Base-by-base conservation (phyloP, 768 basidiomycete species). In the Tulasnella sp. region DNA sequence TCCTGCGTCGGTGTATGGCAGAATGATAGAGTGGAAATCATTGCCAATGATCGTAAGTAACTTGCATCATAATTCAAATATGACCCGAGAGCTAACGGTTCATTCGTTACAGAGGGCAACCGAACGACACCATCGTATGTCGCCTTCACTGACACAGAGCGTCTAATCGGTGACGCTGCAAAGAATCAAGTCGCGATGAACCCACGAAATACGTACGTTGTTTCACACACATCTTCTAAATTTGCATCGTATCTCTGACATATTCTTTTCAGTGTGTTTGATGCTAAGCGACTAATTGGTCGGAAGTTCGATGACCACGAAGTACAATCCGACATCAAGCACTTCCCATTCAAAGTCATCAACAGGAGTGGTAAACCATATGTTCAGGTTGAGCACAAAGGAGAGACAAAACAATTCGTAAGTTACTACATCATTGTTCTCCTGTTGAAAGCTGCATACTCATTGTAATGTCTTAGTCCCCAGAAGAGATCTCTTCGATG, bases 1-100 rank as follows among this genome's bases (percentile, higher is more conserved):
- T 88, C 85, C n/a, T 96, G 92, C 69, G 93, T 96, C 62, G 93
- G 87, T 76, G 92, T 98, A 57, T 98, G 92, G 91, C 88, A 92
- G 76, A 91, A 95, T 63, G 93, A 98, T 73, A 87, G 92, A 65
- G 92, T 95, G 58, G 92, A 95, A 72, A 95, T 95, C 73, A 96
- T 96, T 65, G 85, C 85, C 70, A 89, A 89, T 63, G 85, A 89
- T 69, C 86, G 45, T 46, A 13, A 31, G 45, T 46, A 10, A 10
- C 27, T n/a, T n/a, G n/a, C n/a, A n/a, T n/a, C n/a, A n/a, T n/a
- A n/a, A n/a, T n/a, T n/a, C n/a, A n/a, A 9, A 20, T 42, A 16
- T 40, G 9, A 29, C 39, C 43, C 3, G 28, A 12, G 5, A 32
- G 12, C 43, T 45, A n/a, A n/a, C n/a, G n/a, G n/a, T 42, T 19